A percentile compares a stretch with the other conserved stretches of the same genome.
These are phyloP conservation scores for Fusarium papillatum DNA, from an alignment of 2,329 filamentous ascomycete genomes.

Conservation along the genomic window DNA sequence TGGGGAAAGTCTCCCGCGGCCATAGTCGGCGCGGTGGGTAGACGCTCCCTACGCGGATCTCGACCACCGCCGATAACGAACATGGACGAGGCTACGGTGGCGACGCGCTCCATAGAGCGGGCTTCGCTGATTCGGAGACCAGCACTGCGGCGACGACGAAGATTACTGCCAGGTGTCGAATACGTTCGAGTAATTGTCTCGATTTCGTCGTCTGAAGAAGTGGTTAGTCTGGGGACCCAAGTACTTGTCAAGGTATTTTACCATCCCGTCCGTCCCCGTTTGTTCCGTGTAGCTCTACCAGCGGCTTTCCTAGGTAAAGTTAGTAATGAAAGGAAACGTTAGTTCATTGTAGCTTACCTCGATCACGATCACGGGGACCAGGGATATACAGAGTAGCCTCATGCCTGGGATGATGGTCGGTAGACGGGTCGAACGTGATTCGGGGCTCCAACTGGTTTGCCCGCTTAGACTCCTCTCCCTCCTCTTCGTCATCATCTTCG, in stretches of 20 bases:
- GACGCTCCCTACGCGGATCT: slow-evolving; percentile 33
- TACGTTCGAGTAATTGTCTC: slow-evolving; percentile 26
- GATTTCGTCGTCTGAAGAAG: slow-evolving; percentile 34
- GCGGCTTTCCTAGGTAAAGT: slow-evolving; percentile 38
- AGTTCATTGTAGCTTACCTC: slow-evolving; percentile 26
- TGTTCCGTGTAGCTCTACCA: slow-evolving; percentile 41
- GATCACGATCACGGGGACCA: slow-evolving; percentile 49
- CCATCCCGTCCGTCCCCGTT: slow-evolving; percentile 41
- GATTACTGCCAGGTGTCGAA: slow-evolving; percentile 15
- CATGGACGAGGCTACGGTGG: slow-evolving; percentile 52
- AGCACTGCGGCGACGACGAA: slow-evolving; percentile 42
- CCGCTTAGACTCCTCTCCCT: neutral
- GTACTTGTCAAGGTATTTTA: neutral
- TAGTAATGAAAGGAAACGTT: neutral
- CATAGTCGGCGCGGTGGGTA: slow-evolving; percentile 24
- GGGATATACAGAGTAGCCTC: slow-evolving; percentile 48
- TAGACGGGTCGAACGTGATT: slow-evolving; percentile 47
- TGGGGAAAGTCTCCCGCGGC: slow-evolving; percentile 49
- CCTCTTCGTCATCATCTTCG: slow-evolving; percentile 2
- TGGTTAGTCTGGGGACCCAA: neutral
- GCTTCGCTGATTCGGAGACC: slow-evolving; percentile 45
- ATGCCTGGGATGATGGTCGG: slow-evolving; percentile 41
- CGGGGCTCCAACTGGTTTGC: slow-evolving; percentile 14
- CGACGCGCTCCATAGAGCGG: slow-evolving; percentile 52
- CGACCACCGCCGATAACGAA: slow-evolving; percentile 52